Evolutionary conservation across 495 filamentous ascomycete species (phyloP), one percentile per base, ranked within the genome.

Genomic region (Penicillium alfredii): DNA sequence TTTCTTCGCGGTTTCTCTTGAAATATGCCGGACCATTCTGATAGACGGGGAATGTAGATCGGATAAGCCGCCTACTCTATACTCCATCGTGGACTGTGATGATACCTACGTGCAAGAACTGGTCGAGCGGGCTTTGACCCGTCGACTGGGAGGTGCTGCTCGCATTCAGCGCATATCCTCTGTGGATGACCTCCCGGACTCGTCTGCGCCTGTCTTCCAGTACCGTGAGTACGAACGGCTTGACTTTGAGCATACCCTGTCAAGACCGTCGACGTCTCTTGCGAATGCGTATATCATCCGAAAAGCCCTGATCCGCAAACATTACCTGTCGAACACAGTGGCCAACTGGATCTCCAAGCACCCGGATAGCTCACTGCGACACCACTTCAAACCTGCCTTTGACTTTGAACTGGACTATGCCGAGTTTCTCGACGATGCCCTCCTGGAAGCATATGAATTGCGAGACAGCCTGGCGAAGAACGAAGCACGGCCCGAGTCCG

Each of bases 271-370:
- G 8, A 77, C 73, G 1, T 77, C 69, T 26, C 72, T 88, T 4
- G 68, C 76, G 21, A 94, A 92, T 56, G 79, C 82, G 42, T 96
- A 94, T 55, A 77, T 95, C 50, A 89, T 95, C 58, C 88, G 92
- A 49, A 97, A 96, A 72, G 92, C 92, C 1, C 65, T 98, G n/a
- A 95, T 96, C 51, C 77, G 92, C 31, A 98, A 98, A 58, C 92
- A 98, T 56, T 95, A 87, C 55, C 72, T 98, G 3, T 75, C 80
- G 4, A 77, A 79, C 10, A 95, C 90, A 0, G 73, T 93, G 22
- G 65, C 77, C 25, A 80, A 79, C 45, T 94, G 88, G 82, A 63
- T 83, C 8, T 73, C 81, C 12, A 98, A 98, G 51, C 66, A 89
- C 45, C 87, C 90, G 0, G 63, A 72, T 21, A 84, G 79, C 11